Base-by-base conservation (phyloP, 2,329 filamentous ascomycete genomes). In the Colletotrichum acutatum region DNA sequence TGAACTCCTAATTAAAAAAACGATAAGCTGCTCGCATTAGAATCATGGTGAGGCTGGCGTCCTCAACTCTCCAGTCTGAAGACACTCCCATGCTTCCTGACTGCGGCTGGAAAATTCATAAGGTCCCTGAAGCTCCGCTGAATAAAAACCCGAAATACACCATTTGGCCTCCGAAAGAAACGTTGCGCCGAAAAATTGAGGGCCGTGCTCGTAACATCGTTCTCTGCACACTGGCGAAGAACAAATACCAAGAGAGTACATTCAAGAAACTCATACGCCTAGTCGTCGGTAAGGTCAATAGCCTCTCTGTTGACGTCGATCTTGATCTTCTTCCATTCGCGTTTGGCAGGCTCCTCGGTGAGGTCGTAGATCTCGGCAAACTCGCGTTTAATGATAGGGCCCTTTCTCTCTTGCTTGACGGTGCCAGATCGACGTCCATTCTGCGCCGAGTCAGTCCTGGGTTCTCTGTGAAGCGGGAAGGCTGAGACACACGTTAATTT, bases 241-340 rank as follows among this genome's bases (percentile, higher is more conserved):
- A 37, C 4, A 19, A 11, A n/a, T 16, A 30, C 46, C 11, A 24
- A 28, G 4, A 32, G 6, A 11, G 26, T 22, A 46, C 34, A 5
- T 24, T 26, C 9, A n/a, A 42, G 24, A 8, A 8, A 5, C 5
- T 5, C 6, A n/a, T 16, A 8, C 4, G 9, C 59, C 54, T 74
- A 71, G 52, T 75, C 74, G n/a, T 74, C 72, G 14, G 74, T 75
- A 42, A 75, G 74, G 58, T 75, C 74, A 32, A 75, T 71, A 30
- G 72, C 72, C 68, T 71, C 57, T 22, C 28, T 61, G 11, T 66
- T 64, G 30, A 24, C 56, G 42, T 72, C 72, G 14, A 72, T 68
- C 52, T 68, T 75, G 56, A 74, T 30, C 28, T 66, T 74, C 34
- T 75, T 75, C 72, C 67, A 75, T 58, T 74, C 60, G 12, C 74